phyloP scores from a whole-genome alignment of 1,284 basidiomycete genomes.

The Microbotryum violaceum region DNA sequence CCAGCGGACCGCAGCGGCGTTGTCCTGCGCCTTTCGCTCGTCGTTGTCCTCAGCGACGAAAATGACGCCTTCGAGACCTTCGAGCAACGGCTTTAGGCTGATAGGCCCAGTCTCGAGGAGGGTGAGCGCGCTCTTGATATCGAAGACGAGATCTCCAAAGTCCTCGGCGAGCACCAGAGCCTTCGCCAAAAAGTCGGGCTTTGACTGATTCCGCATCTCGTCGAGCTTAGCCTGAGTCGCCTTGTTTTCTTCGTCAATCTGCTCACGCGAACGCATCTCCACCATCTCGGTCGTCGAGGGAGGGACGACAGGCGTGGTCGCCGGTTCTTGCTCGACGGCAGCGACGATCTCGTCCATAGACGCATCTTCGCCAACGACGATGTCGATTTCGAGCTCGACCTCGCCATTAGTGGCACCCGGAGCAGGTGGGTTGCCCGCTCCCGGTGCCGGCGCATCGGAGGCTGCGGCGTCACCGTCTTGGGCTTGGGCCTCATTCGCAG shows the following conservation, averaged over 20 bases:
- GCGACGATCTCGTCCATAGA: neutral
- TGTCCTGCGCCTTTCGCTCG: slow-evolving; percentile 46
- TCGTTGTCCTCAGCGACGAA: slow-evolving; percentile 51
- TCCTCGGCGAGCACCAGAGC: slow-evolving; percentile 76
- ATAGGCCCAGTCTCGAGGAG: slow-evolving; percentile 40
- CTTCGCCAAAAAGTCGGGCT: slow-evolving; percentile 56
- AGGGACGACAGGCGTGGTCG: neutral
- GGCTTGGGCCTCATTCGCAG: slow-evolving; percentile 8
- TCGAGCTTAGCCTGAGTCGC: slow-evolving; percentile 51
- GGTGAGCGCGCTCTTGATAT: slow-evolving; percentile 56
- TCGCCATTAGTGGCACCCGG: slow-evolving; percentile 4
- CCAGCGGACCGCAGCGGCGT: slow-evolving; percentile 25
- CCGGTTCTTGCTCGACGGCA: too few species aligned
- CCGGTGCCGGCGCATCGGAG: slow-evolving; percentile 8
- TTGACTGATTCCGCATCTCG: slow-evolving; percentile 58
- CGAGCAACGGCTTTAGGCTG: slow-evolving; percentile 50
- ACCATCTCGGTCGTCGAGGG: neutral
- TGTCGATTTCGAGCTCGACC: slow-evolving; percentile 16
- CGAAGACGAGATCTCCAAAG: slow-evolving; percentile 79
- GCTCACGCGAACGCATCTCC: slow-evolving; percentile 5
- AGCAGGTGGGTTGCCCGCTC: slow-evolving; percentile 9
- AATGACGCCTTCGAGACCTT: slow-evolving; percentile 52
- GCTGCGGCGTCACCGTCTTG: slow-evolving; percentile 14
- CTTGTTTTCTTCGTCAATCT: slow-evolving; percentile 17
- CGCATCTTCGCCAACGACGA: neutral